phyloP scores from a whole-genome alignment of 2,329 filamentous ascomycete genomes.

The Drechslerella stenobrocha region DNA sequence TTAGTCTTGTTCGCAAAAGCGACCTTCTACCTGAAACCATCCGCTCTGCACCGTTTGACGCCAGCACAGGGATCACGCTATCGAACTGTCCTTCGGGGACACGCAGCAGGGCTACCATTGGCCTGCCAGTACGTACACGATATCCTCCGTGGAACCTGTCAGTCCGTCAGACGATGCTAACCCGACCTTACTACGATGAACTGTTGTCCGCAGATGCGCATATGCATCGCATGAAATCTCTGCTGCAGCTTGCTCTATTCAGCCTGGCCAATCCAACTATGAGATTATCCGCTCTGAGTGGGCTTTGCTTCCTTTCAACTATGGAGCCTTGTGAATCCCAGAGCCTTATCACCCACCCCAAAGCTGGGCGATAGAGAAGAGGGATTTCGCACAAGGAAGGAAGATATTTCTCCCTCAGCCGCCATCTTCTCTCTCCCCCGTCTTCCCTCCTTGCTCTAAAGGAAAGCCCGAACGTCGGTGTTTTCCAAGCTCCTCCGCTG shows the following conservation, averaged over 20 bases:
- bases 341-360: background rate
- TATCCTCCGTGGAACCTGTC: too few relatives aligned
- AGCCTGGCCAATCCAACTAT: conserved; percentile 34
- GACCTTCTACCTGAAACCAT: conserved; percentile 13
- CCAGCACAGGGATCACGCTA: background rate
- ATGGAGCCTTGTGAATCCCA: too few relatives aligned
- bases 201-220: background rate
- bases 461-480: conserved; percentile 27
- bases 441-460: conserved; percentile 9
- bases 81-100: conserved; percentile 5
- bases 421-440: conserved; percentile 10
- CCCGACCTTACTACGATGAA: too few relatives aligned
- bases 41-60: conserved; percentile 44
- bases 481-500: conserved; percentile 9
- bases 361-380: background rate
- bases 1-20: too few relatives aligned
- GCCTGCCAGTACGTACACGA: conserved; percentile 35
- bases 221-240: conserved; percentile 17
- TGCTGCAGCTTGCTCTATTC: conserved; percentile 3
- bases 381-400: background rate
- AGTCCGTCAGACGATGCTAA: too few relatives aligned
- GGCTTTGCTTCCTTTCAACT: background rate
- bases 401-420: background rate
- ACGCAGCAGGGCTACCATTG: conserved; percentile 31
- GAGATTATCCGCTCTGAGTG: conserved; percentile 36